Percentiles rank a stretch among this genome's conserved stretches.
Conservation (phyloP, 345 rosid genomes). For the Camelina laxa region DNA sequence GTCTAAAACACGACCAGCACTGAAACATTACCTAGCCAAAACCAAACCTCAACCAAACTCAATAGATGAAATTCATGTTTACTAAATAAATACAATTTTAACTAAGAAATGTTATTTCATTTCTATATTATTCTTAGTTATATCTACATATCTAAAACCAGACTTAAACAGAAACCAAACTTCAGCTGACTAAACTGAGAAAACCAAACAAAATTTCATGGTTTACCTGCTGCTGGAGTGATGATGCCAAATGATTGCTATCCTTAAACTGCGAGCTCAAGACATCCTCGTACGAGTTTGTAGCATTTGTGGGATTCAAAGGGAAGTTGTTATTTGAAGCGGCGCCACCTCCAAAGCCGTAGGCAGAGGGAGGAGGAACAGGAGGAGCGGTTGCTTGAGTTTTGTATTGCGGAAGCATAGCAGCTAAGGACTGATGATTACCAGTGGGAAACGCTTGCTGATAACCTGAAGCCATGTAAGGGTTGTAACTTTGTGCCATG, state of each 20-base stretch:
- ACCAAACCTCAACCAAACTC: neutral
- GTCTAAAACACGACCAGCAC: neutral
- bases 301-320: conserved; percentile 58
- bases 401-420: conserved; percentile 82
- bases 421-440: conserved; percentile 79
- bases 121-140: neutral
- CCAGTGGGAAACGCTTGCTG: conserved; percentile 77
- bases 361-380: conserved; percentile 63
- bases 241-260: conserved; percentile 63
- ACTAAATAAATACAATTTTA: neutral
- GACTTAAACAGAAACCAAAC: neutral
- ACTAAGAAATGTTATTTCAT: neutral
- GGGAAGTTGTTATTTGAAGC: conserved; percentile 67
- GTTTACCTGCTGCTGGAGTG: conserved; percentile 60
- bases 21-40: neutral
- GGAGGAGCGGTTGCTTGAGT: conserved; percentile 67
- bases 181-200: neutral
- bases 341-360: conserved; percentile 74
- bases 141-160: neutral
- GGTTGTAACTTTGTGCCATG: conserved; percentile 78
- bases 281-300: conserved; percentile 73
- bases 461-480: conserved; percentile 80
- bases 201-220: neutral
- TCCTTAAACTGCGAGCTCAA: conserved; percentile 86
- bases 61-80: neutral